Percentiles rank a stretch among this genome's conserved stretches.
These are phyloP conservation scores for Rhodotorula sp. DNA, from an alignment of 1,284 basidiomycete species.

Conservation along the genomic window DNA sequence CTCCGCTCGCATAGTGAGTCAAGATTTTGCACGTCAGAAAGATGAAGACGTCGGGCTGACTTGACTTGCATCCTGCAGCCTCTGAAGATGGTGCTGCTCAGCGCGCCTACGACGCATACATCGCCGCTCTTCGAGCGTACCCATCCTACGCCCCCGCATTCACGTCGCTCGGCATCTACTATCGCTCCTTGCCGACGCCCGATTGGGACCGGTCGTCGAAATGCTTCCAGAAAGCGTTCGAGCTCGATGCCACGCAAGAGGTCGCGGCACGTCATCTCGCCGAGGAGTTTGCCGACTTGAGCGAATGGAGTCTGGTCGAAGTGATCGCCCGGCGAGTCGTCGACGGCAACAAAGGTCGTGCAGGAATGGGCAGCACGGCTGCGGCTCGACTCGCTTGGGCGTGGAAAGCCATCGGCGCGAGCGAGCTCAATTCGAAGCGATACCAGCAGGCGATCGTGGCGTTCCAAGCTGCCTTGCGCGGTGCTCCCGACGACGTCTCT, in stretches of 20 bases:
- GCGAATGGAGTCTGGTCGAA: slow-evolving; percentile 95
- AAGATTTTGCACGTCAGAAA: no score
- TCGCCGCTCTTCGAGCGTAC: slow-evolving; percentile 74
- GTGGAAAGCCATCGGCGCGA: slow-evolving; percentile 94
- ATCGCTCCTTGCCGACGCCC: slow-evolving; percentile 67
- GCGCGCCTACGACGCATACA: slow-evolving; percentile 76
- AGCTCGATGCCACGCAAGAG: slow-evolving; percentile 84
- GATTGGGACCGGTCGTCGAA: slow-evolving; percentile 85
- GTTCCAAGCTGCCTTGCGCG: slow-evolving; percentile 83
- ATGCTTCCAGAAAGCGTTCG: slow-evolving; percentile 98
- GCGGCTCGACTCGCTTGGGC: slow-evolving; percentile 87
- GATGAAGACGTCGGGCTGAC: slow-evolving; percentile 1
- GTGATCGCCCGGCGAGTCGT: slow-evolving; percentile 87
- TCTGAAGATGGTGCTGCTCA: slow-evolving; percentile 46
- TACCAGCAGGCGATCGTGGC: slow-evolving; percentile 77
- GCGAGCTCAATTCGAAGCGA: slow-evolving; percentile 77
- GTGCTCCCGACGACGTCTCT: slow-evolving; percentile 70
- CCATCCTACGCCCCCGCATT: slow-evolving; percentile 84
- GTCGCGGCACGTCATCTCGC: slow-evolving; percentile 82
- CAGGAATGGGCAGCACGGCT: slow-evolving; percentile 48
- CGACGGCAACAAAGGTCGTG: slow-evolving; percentile 59
- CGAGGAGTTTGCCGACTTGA: slow-evolving; percentile 84
- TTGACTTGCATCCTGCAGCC: not conserved
- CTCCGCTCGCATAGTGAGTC: not conserved
- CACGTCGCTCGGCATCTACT: slow-evolving; percentile 90